Base-by-base conservation (phyloP, 1,139 yeast genomes). In the Kurtzmaniella quercitrusa region DNA sequence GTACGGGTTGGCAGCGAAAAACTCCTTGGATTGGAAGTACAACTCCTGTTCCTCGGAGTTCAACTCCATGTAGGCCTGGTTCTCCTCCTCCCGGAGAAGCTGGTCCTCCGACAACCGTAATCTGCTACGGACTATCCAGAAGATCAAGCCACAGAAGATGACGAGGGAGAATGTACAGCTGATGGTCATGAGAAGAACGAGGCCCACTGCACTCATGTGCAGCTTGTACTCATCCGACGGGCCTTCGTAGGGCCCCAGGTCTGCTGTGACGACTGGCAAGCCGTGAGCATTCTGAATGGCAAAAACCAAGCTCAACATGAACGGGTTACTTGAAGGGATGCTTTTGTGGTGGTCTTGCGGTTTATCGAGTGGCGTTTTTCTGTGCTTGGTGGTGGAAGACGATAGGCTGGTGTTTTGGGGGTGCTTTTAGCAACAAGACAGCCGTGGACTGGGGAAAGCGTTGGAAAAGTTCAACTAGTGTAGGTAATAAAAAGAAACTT, bases 11-110 rank as follows among this genome's bases (percentile, higher is more conserved):
- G 73, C 65, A 44, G 68, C 68, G 37, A 82, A 62, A 51, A 63
- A 78, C 41, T 78, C 84, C 51, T 79, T 79, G 37, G 91, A 83
- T 54, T 81, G 86, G 54, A 82, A 77, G 57, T 83, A 91, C 29
- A 91, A 70, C 53, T 90, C 95, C 60, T 85, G 93, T 51, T 86
- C 93, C 48, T 84, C 85, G 3, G 85, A 79, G 16, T 82, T 67
- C 14, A 85, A 62, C 50, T 78, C 84, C 41, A 77, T 73, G 50
- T 91, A 70, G 0, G 80, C 83, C 49, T 76, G 75, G 50, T 77
- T 68, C 47, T 78, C 82, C 52, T 77, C 85, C 51, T 85, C 85
- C 44, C 85, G 79, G 34, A 74, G 70, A 27, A 81, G 66, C 41
- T 79, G 83, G 51, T 78, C 81, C 48, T 80, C 87, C 1, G 62